Evolutionary conservation across 768 basidiomycete species (phyloP).

Genomic region (Chalciporus sphaerocephalus): DNA sequence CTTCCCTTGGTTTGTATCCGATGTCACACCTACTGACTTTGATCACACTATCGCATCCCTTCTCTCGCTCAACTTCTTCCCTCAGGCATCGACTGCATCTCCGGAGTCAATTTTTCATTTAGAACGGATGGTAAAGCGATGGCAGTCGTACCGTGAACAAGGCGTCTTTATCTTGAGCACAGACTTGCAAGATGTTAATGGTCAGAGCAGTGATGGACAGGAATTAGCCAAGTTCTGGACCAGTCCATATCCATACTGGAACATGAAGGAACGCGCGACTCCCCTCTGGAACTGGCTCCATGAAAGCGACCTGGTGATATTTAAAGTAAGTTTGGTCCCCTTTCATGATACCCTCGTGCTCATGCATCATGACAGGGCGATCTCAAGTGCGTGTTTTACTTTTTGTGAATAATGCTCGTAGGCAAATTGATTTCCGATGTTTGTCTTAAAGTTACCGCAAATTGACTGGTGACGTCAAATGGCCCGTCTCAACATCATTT

Average conservation of each 20-base stretch:
- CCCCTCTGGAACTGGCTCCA: conserved; percentile 49
- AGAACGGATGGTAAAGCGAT: conserved; percentile 58
- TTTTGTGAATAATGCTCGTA: not conserved
- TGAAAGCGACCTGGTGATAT: conserved; percentile 66
- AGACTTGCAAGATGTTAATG: conserved; percentile 26
- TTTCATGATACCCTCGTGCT: not conserved
- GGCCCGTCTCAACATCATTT: conserved; percentile 81
- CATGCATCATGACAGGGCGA: conserved; percentile 57
- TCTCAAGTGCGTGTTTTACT: conserved; percentile 65
- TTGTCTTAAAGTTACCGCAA: conserved; percentile 66
- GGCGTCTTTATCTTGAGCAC: conserved; percentile 68
- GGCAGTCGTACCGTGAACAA: conserved; percentile 63
- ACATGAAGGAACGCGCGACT: conserved; percentile 53
- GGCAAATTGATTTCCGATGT: not conserved
- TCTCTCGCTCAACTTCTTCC: conserved; percentile 57
- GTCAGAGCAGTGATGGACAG: conserved; percentile 22
- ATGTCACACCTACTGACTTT: conserved; percentile 89
- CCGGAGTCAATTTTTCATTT: conserved; percentile 42
- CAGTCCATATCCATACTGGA: conserved; percentile 69
- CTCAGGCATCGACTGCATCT: conserved; percentile 20
- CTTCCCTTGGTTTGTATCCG: conserved; percentile 97
- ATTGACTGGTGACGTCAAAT: conserved; percentile 81
- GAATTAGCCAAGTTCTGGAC: conserved; percentile 62
- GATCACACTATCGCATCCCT: conserved; percentile 50
- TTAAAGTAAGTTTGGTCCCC: conserved; percentile 54